A percentile compares a stretch with the other conserved stretches of the same genome.
Conservation (phyloP, 257 asterid genomes). For the Plantago major region DNA sequence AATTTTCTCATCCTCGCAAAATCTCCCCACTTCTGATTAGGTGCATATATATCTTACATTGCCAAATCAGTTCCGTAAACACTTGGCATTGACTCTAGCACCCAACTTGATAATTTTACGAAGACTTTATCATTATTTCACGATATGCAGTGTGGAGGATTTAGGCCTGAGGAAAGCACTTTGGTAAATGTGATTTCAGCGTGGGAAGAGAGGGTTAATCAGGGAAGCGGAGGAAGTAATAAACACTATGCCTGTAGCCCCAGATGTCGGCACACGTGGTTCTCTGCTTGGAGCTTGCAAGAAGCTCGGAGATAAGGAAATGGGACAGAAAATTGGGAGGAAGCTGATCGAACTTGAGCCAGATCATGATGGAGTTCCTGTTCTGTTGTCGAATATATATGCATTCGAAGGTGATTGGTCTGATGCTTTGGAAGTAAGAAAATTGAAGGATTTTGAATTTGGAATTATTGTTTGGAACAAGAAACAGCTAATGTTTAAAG, state of each 20-base stretch:
- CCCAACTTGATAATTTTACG: constrained; percentile 40
- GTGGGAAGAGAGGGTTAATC: constrained; percentile 65
- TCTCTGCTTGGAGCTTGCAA: constrained; percentile 90
- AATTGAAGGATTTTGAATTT: no score
- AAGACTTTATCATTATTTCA: constrained; percentile 57
- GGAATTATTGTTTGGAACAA: no score
- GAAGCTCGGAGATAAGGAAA: constrained; percentile 68
- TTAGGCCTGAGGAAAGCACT: constrained; percentile 74
- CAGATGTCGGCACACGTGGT: constrained; percentile 91
- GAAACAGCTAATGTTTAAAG: no score
- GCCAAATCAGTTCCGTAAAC: constrained; percentile 60
- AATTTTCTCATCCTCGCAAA: constrained; percentile 62
- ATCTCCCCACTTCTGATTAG: constrained; percentile 78
- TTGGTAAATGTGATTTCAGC: constrained; percentile 80
- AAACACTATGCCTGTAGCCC: constrained; percentile 68
- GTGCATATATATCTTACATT: constrained; percentile 65
- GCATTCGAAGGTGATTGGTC: constrained; percentile 84
- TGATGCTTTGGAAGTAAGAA: constrained; percentile 59
- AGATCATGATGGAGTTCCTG: constrained; percentile 82
- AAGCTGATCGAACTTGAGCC: constrained; percentile 75
- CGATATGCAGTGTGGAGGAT: constrained; percentile 55
- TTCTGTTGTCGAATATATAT: constrained; percentile 63
- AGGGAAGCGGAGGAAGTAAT: constrained; percentile 69
- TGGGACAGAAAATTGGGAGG: constrained; percentile 78
- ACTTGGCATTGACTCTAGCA: constrained; percentile 51